Base-by-base conservation (phyloP, 257 asterid genomes). In the Solanum etuberosum region DNA sequence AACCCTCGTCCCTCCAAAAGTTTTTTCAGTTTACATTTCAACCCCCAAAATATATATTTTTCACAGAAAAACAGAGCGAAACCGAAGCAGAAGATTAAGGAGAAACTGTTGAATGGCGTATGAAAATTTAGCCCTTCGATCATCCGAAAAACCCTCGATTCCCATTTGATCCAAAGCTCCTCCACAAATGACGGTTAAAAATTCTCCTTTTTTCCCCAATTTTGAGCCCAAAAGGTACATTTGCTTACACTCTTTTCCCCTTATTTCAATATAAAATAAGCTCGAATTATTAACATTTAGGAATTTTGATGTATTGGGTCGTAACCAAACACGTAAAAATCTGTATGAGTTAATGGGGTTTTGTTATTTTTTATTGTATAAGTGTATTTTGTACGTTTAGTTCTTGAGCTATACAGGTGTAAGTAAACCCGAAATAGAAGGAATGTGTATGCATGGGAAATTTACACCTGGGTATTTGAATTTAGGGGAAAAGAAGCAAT, bases 181-280 rank as follows among this genome's bases (percentile, higher is more conserved):
- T 34, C 89, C 88, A 88, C 83, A 77, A 90, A 90, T 91, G 94
- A 37, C 90, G 90, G 86, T 90, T 40, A 83, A 83, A 18, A 68
- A 74, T 78, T 86, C 88, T 68, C 81, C 83, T 25, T 35, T 82
- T 84, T 32, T 76, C 87, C 67, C 86, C 85, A 88, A 84, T 88
- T 90, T 84, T 67, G 90, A 91, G 84, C 88, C 91, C 81, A 89
- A 83, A 89, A 71, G 93, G 93, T 90, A 89, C 48, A 21, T 63
- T 23, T 35, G 61, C 65, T n/a, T 31, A 68, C 74, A 61, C 3
- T 42, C 21, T 25, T 63, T 29, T 10, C 1, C 6, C 1, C 16
- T 29, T 16, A 1, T 78, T 43, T 43, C 38, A 9, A 16, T 25
- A 80, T 80, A 15, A 27, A 80, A 46, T 46, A 81, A 81, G 68